Base-by-base conservation (phyloP, 2,329 filamentous ascomycete species). In the Elsinoe perseae region DNA sequence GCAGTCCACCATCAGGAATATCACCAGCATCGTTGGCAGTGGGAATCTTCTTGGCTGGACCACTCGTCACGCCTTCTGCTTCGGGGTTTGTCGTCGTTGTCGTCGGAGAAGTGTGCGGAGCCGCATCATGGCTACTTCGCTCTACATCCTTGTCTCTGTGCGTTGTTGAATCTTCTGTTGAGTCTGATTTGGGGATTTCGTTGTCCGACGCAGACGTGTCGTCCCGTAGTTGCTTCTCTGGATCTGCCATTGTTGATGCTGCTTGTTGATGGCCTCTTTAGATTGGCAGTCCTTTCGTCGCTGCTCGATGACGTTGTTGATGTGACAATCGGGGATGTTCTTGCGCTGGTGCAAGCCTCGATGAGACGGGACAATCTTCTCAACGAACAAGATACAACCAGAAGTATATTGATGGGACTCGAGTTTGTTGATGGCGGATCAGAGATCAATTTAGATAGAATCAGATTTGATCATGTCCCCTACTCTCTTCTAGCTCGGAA, bases 1-100 rank as follows among this genome's bases (percentile, higher is more conserved):
- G 65, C 4, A 74, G 58, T 0, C 75, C 75, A 14, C 75, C 75
- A 63, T 78, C 69, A 0, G 75, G 75, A 5, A 59, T 50, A 28
- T 23, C 53, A 10, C 44, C 50, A 16, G 57, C 36, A 23, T 57
- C 57, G 46, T 58, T 59, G 27, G 50, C 50, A 10, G 56, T 56
- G 16, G 40, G 40, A 21, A 46, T 18, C 16, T 52, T 52, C 28
- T 34, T 38, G 28, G 48, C 48, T 12, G 48, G 48, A 34, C 28
- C 48, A 23, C 25, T 36, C 30, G 48, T 28, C 20, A 34, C 25
- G 10, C 25, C 20, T 5, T 52, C 48, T 16, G 16, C 28, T 20
- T 52, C 48, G 16, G 28, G 16, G 25, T 21, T 52, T 32, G 44
- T 18, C 27, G 23, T 32, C n/a, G 44, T n/a, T n/a, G n/a, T 16